Conservation (phyloP, 257 asterid genomes). For the Nicotiana noctiflora region DNA sequence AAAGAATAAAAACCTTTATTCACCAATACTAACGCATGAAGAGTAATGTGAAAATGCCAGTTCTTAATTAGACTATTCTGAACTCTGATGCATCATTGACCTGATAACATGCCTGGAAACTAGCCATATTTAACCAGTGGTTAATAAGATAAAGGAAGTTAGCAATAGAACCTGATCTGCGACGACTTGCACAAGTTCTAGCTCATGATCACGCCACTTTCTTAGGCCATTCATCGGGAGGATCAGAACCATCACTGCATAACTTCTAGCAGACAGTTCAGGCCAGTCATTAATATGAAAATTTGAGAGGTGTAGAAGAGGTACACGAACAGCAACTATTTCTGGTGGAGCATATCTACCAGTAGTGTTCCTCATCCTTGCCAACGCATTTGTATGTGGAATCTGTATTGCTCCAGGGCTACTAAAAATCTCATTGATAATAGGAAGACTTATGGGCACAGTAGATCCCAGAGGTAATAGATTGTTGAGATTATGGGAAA, state of each 20-base stretch:
- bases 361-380: conserved; percentile 35
- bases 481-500: conserved; percentile 53
- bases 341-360: conserved; percentile 49
- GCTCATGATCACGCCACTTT: conserved; percentile 70
- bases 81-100: neutral
- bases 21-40: neutral
- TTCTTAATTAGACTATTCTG: neutral
- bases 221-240: conserved; percentile 48
- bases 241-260: conserved; percentile 68
- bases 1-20: neutral
- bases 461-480: conserved; percentile 51
- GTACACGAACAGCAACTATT: conserved; percentile 69
- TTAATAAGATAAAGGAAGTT: conserved; percentile 1
- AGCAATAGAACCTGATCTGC: conserved; percentile 56
- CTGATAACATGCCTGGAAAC: neutral
- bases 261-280: conserved; percentile 48
- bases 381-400: conserved; percentile 59
- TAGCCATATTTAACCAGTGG: neutral
- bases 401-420: conserved; percentile 47
- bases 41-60: neutral
- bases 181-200: conserved; percentile 74
- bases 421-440: conserved; percentile 44
- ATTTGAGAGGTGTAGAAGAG: conserved; percentile 54
- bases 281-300: conserved; percentile 59
- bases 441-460: conserved; percentile 51